Percentiles rank a stretch among this genome's conserved stretches.
Conservation (phyloP, 345 rosid genomes). For the rapeseed (Brassica napus) region DNA sequence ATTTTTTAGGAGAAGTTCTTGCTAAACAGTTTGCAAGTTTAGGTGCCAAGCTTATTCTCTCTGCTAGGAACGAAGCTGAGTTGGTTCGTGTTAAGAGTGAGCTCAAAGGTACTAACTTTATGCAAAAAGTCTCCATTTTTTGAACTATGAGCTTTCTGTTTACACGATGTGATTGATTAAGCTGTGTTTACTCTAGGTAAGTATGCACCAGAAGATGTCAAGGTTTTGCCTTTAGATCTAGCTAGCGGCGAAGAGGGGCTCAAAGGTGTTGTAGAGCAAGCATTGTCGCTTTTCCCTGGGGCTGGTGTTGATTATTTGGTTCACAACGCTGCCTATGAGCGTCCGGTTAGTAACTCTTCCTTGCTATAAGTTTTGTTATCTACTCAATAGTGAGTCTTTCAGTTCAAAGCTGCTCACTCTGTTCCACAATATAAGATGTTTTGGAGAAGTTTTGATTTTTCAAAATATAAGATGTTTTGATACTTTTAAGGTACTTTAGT, state of each 20-base stretch:
- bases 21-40: slow-evolving; percentile 80
- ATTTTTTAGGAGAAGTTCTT: slow-evolving; percentile 75
- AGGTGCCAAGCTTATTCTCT: slow-evolving; percentile 92
- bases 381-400: neutral
- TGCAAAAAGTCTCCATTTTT: neutral
- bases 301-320: slow-evolving; percentile 81
- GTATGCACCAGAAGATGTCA: slow-evolving; percentile 67
- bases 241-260: slow-evolving; percentile 75
- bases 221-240: slow-evolving; percentile 83
- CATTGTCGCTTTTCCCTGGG: slow-evolving; percentile 64
- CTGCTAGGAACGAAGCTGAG: slow-evolving; percentile 77
- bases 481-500: too few relatives aligned
- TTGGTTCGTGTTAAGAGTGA: slow-evolving; percentile 68
- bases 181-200: slow-evolving; percentile 54
- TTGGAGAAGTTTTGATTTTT: too few relatives aligned
- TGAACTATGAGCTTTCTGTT: neutral
- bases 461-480: too few relatives aligned
- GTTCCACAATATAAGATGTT: too few relatives aligned
- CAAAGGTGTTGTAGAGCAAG: slow-evolving; percentile 67
- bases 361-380: neutral
- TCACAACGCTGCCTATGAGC: slow-evolving; percentile 94
- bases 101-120: slow-evolving; percentile 57
- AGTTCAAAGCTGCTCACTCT: neutral
- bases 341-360: slow-evolving; percentile 61
- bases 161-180: neutral